Evolutionary conservation across 108 stramenopile genomes (phyloP), one percentile per base, ranked within the genome.

Genomic region (Pseudonitzschia pungens): DNA sequence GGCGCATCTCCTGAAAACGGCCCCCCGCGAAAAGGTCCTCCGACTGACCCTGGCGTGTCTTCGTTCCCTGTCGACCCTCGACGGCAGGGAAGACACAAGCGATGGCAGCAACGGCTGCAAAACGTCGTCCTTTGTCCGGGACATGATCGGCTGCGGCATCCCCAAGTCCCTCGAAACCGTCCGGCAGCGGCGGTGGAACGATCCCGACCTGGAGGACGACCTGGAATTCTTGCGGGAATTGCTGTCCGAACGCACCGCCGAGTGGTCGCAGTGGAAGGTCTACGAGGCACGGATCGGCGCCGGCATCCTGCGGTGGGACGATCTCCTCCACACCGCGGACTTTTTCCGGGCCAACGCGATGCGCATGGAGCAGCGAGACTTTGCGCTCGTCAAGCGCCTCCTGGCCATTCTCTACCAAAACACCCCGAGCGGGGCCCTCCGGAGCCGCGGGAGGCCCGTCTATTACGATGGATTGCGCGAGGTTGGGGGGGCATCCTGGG

Each of bases 21-120:
- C 91, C 18, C 92, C 91, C 21, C 83, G 92, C 32, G 95, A 96
- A 70, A 97, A 97, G 75, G 89, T 96, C 24, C 76, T 95, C 12
- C 87, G 95, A 33, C 77, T 95, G 43, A 82, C 89, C 8, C 66
- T 95, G 56, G 73, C 93, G 5, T 86, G 92, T 29, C 77, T 94
- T 45, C 74, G 79, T 64, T 86, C 91, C 67, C 77, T 96, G 64
- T 81, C 89, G 11, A 81, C 74, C n/a, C 83, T 84, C 62, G 67
- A 68, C 15, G 45, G 1, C n/a, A 29, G 0, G 48, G 11, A 27
- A 12, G 57, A 21, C 56, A 42, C 18, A 70, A 50, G 24, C 29
- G 43, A 41, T 31, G 29, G 20, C 67, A 14, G 64, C 64, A 48
- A 24, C 48, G 48, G 28, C 66, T 3, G 0, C 15, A 50, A 79